These are phyloP conservation scores for Aureobasidium melanogenum DNA, from an alignment of 2,329 filamentous ascomycete genomes.

Conservation along the genomic window DNA sequence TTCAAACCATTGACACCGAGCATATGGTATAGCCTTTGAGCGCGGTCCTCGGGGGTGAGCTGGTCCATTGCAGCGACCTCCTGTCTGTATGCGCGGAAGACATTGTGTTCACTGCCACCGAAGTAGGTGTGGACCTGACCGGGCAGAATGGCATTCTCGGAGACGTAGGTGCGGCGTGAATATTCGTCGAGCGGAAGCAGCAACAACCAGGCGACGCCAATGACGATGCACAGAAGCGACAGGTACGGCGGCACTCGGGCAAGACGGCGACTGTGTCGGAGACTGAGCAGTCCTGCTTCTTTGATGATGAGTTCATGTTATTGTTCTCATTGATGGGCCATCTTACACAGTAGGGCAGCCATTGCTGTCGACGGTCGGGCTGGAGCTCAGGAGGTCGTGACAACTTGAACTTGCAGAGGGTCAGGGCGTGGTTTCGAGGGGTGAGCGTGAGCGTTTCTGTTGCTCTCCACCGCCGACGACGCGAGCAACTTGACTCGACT, in stretches of 20 bases:
- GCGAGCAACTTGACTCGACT: not conserved
- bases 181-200: constrained; percentile 85
- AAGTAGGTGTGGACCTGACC: constrained; percentile 98
- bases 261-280: constrained; percentile 73
- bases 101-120: constrained; percentile 87
- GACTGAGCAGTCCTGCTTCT: constrained; percentile 50
- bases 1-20: constrained; percentile 75
- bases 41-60: constrained; percentile 35
- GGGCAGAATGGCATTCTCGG: constrained; percentile 89
- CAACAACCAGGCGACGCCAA: constrained; percentile 84
- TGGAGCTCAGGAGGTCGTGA: not conserved
- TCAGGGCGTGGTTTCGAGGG: not conserved
- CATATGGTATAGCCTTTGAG: constrained; percentile 65
- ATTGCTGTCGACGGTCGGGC: constrained; percentile 13
- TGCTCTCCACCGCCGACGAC: not conserved
- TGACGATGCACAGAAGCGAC: constrained; percentile 71
- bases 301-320: too few species aligned
- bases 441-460: too few species aligned
- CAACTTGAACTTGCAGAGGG: not conserved
- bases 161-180: constrained; percentile 88
- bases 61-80: constrained; percentile 61
- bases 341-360: constrained; percentile 19
- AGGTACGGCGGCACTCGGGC: constrained; percentile 80
- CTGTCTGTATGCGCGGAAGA: constrained; percentile 81
- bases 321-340: not conserved